Evolutionary conservation across 2,329 filamentous ascomycete genomes (phyloP).

Genomic region (Colletotrichum cuscutae): DNA sequence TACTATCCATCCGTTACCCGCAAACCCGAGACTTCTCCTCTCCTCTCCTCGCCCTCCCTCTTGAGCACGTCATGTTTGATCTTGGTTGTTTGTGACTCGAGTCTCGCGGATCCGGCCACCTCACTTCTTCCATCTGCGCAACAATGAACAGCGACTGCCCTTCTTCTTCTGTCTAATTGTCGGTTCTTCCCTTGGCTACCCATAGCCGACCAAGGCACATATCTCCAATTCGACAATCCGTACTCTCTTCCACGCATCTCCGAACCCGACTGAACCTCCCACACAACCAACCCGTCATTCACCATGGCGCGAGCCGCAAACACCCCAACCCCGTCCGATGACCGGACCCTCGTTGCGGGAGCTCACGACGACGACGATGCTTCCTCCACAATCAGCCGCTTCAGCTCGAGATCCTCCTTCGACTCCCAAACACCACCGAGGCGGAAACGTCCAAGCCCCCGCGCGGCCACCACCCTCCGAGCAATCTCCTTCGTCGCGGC

Average conservation of each 20-base stretch:
- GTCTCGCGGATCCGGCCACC: not conserved
- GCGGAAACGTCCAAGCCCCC: slow-evolving; percentile 30
- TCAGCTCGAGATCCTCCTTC: slow-evolving; percentile 38
- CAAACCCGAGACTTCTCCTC: slow-evolving; percentile 25
- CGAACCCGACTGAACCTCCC: not conserved
- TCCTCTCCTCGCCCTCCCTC: not conserved
- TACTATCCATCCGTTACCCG: not conserved
- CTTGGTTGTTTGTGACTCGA: not conserved
- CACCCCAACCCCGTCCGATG: slow-evolving; percentile 13
- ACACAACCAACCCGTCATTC: not conserved
- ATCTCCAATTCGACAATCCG: not conserved
- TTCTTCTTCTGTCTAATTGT: slow-evolving; percentile 1
- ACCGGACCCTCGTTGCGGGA: slow-evolving; percentile 12
- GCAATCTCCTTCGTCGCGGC: slow-evolving; percentile 63
- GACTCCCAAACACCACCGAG: slow-evolving; percentile 29
- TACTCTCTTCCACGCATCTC: not conserved
- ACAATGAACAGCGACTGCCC: slow-evolving; percentile 9
- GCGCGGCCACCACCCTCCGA: slow-evolving; percentile 46
- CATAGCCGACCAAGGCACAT: not conserved
- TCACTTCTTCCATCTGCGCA: not conserved
- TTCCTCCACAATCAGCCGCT: slow-evolving; percentile 35
- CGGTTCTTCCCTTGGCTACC: not conserved
- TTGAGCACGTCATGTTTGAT: slow-evolving; percentile 9
- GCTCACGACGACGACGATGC: slow-evolving; percentile 25
- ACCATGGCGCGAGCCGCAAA: slow-evolving; percentile 30